phyloP scores from a whole-genome alignment of 306 rosid species.

The Biancaea sappan region DNA sequence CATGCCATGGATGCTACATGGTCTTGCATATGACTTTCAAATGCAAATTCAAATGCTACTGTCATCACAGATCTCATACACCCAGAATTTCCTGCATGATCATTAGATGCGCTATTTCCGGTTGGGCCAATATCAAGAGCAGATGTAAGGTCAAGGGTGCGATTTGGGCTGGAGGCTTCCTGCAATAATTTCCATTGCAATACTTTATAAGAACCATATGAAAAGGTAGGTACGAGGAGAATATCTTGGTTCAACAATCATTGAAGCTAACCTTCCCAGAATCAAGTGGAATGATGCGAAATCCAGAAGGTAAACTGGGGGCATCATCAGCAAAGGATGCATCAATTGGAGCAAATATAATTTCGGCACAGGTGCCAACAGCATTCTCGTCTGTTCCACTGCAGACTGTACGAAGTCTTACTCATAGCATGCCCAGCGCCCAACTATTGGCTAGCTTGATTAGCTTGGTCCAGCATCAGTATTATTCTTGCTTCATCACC shows the following conservation, averaged over 20 bases:
- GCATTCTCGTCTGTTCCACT: conserved; percentile 82
- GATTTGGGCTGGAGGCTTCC: conserved; percentile 76
- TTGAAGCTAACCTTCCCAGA: conserved; percentile 62
- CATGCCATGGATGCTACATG: conserved; percentile 81
- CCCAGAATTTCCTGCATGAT: conserved; percentile 48
- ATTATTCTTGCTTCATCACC: no score
- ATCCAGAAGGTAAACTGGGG: conserved; percentile 74
- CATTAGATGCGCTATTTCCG: conserved; percentile 55
- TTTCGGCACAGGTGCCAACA: conserved; percentile 73
- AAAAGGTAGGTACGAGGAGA: neutral
- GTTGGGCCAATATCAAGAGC: conserved; percentile 69
- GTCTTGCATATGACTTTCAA: conserved; percentile 76
- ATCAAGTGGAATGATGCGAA: conserved; percentile 75
- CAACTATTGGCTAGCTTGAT: no score
- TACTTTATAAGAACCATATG: neutral
- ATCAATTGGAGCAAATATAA: conserved; percentile 75
- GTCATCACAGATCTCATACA: conserved; percentile 75
- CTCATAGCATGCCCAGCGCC: no score
- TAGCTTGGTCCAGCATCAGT: no score
- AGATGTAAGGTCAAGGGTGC: conserved; percentile 74
- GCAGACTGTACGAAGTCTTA: no score
- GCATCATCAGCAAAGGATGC: conserved; percentile 81
- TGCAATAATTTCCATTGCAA: conserved; percentile 26
- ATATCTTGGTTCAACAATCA: neutral
- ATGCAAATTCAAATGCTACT: conserved; percentile 75